phyloP scores from a whole-genome alignment of 208 protist species.

The Entamoeba dispar region DNA sequence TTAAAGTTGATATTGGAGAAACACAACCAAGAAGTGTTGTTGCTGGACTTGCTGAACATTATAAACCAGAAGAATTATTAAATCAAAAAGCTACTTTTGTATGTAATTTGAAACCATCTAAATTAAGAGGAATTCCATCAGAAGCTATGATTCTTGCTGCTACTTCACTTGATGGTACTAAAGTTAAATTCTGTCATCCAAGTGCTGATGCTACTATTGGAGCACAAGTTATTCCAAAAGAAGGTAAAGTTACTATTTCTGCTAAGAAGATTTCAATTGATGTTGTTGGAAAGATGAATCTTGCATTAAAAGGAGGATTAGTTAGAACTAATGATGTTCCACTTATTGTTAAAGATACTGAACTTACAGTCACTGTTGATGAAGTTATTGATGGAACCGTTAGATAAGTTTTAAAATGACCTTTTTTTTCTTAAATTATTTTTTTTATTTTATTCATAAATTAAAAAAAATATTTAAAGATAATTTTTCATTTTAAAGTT shows the following conservation, averaged over 20 bases:
- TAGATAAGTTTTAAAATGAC: neutral
- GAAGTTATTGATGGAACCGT: neutral
- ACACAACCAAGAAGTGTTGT: neutral
- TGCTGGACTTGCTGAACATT: conserved; percentile 1
- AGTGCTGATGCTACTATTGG: neutral
- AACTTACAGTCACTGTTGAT: neutral
- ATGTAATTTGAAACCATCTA: neutral
- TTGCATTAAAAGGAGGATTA: neutral
- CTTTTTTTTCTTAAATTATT: too few relatives aligned
- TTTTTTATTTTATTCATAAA: too few relatives aligned
- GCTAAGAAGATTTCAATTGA: neutral
- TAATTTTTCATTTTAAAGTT: too few relatives aligned
- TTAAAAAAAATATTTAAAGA: too few relatives aligned
- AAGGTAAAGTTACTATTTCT: neutral
- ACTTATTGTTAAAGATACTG: neutral
- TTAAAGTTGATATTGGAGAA: conserved; percentile 2
- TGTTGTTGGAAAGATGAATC: neutral
- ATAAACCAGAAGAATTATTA: neutral
- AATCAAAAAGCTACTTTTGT: neutral
- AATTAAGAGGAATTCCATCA: neutral
- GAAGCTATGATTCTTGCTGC: conserved; percentile 4
- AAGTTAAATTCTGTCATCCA: neutral
- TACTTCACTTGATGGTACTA: neutral
- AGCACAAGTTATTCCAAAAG: neutral
- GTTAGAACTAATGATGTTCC: neutral